Conservation (phyloP, 2,329 filamentous ascomycete genomes). For the Curvularia eragrostidis region DNA sequence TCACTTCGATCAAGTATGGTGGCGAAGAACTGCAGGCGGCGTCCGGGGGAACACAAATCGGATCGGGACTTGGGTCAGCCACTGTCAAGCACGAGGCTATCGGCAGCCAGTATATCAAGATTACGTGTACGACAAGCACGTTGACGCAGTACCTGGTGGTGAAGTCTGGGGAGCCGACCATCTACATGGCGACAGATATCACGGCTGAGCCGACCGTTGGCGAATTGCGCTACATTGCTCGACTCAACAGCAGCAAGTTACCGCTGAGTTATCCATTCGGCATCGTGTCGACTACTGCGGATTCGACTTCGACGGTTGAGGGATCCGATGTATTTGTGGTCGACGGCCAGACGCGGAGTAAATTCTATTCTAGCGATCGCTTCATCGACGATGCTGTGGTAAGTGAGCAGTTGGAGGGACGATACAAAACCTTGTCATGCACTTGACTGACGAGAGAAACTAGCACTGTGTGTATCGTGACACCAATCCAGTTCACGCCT, state of each 20-base stretch:
- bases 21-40: conserved; percentile 66
- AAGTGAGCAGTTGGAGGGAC: background rate
- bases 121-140: conserved; percentile 66
- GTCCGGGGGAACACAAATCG: conserved; percentile 62
- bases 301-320: conserved; percentile 61
- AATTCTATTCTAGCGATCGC: conserved; percentile 73
- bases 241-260: conserved; percentile 57
- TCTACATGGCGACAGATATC: conserved; percentile 65
- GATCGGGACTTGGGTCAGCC: conserved; percentile 65
- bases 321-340: conserved; percentile 62
- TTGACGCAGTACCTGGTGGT: conserved; percentile 70
- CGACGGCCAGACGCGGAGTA: conserved; percentile 68
- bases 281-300: conserved; percentile 61
- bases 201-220: conserved; percentile 53
- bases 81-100: conserved; percentile 57
- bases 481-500: conserved; percentile 60
- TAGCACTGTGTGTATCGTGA: conserved; percentile 66
- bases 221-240: conserved; percentile 70
- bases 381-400: conserved; percentile 67
- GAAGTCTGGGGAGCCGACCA: conserved; percentile 64
- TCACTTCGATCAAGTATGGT: conserved; percentile 68
- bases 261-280: conserved; percentile 49
- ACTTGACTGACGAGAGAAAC: background rate
- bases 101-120: conserved; percentile 61
- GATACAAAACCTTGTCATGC: background rate